Evolutionary conservation across 306 rosid species (phyloP).

Genomic region (Quercus variabilis): DNA sequence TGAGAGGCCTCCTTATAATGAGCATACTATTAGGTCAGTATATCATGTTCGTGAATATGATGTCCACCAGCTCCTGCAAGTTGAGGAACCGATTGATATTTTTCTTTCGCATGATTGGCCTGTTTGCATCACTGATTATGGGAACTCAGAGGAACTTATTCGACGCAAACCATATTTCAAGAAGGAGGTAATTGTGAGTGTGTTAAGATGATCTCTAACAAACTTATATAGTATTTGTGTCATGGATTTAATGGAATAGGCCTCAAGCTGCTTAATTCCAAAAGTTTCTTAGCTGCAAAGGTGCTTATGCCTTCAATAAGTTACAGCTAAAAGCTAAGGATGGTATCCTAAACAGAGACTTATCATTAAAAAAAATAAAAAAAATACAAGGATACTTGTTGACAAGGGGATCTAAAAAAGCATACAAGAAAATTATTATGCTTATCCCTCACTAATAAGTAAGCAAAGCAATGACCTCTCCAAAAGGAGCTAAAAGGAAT

Average conservation of each 20-base stretch:
- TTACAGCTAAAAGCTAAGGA: neutral
- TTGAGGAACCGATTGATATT: conserved; percentile 75
- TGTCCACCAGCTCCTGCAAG: conserved; percentile 72
- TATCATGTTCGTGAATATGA: conserved; percentile 95
- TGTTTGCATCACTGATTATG: conserved; percentile 75
- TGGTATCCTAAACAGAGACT: neutral
- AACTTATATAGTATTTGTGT: neutral
- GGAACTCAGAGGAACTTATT: conserved; percentile 71
- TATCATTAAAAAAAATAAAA: neutral
- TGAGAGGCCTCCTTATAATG: conserved; percentile 93
- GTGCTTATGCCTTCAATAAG: neutral
- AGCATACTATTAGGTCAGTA: conserved; percentile 59
- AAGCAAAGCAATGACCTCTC: neutral
- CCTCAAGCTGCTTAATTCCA: neutral
- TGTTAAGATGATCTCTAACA: conserved; percentile 3
- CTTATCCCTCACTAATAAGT: neutral
- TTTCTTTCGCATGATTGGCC: conserved; percentile 99
- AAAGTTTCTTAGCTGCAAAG: neutral
- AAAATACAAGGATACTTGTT: neutral
- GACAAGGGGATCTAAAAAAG: neutral
- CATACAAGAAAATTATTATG: neutral
- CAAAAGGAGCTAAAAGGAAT: neutral
- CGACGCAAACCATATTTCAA: conserved; percentile 46
- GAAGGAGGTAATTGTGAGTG: conserved; percentile 55
- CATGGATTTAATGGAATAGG: neutral